These are phyloP conservation scores for Aspergillus niger DNA, from an alignment of 2,329 filamentous ascomycete species.

Conservation along the genomic window DNA sequence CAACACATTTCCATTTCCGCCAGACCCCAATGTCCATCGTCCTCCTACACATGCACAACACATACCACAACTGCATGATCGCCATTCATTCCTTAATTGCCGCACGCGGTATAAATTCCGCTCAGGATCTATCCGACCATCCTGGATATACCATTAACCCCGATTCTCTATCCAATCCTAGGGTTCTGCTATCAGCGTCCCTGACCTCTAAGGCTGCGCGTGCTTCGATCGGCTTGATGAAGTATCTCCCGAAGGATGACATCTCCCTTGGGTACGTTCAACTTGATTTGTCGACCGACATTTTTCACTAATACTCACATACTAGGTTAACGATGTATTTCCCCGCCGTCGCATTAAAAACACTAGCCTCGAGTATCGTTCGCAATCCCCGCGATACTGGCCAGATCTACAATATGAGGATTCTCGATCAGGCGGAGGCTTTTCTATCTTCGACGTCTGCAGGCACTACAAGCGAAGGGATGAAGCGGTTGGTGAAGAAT, in stretches of 20 bases:
- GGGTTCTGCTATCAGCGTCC: slow-evolving; percentile 17
- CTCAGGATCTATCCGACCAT: slow-evolving; percentile 7
- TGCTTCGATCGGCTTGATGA: slow-evolving; percentile 21
- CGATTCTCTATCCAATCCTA: slow-evolving; percentile 1
- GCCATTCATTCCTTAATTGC: slow-evolving; percentile 19
- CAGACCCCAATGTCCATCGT: slow-evolving; percentile 8
- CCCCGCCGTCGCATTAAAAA: slow-evolving; percentile 18
- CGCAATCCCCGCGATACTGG: slow-evolving; percentile 16
- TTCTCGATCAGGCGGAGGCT: slow-evolving; percentile 17
- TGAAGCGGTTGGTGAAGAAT: slow-evolving; percentile 14
- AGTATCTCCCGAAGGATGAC: slow-evolving; percentile 18
- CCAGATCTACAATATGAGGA: slow-evolving; percentile 15
- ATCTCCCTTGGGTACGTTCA: slow-evolving; percentile 16
- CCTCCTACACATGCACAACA: slow-evolving; percentile 20
- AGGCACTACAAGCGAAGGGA: slow-evolving; percentile 12
- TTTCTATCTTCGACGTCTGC: slow-evolving; percentile 14
- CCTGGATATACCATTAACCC: neutral
- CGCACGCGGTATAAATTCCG: slow-evolving; percentile 4
- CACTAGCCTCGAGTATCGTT: slow-evolving; percentile 20
- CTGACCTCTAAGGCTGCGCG: slow-evolving; percentile 20
- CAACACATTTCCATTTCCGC: neutral
- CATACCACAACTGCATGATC: slow-evolving; percentile 23
- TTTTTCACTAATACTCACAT: too few relatives aligned
- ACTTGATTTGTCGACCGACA: too few relatives aligned
- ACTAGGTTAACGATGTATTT: slow-evolving; percentile 18